These are phyloP conservation scores for Alliaria petiolata DNA, from an alignment of 345 rosid species.

Conservation along the genomic window DNA sequence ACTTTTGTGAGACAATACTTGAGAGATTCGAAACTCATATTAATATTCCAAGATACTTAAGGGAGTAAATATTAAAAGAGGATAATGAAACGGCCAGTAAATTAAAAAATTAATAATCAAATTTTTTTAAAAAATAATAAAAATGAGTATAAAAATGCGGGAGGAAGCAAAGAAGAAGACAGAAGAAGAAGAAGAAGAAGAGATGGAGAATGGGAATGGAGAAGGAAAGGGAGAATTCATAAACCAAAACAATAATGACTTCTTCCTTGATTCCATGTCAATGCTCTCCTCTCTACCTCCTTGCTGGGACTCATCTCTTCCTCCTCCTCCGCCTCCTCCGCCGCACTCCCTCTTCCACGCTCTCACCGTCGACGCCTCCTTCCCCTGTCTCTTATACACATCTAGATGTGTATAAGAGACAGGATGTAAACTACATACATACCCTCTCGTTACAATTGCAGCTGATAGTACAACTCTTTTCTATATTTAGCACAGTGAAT, in stretches of 20 bases:
- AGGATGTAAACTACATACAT: conserved; percentile 17
- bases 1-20: conserved; percentile 22
- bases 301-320: conserved; percentile 39
- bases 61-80: neutral
- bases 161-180: conserved; percentile 11
- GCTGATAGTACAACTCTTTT: neutral
- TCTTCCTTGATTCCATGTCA: conserved; percentile 82
- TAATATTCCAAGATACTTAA: neutral
- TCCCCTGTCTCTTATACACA: too few relatives aligned
- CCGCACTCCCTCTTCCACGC: conserved; percentile 39
- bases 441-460: neutral
- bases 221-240: conserved; percentile 34
- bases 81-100: conserved; percentile 23
- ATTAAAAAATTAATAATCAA: neutral
- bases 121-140: neutral
- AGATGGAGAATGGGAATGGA: conserved; percentile 34
- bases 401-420: too few relatives aligned
- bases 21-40: conserved; percentile 23
- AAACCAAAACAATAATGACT: conserved; percentile 46
- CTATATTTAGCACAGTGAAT: neutral
- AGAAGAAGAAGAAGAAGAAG: neutral
- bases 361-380: conserved; percentile 42
- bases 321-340: conserved; percentile 40
- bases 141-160: conserved; percentile 21
- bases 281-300: conserved; percentile 69